Base-by-base conservation (phyloP, 257 asterid genomes). In the Lycium barbarum region DNA sequence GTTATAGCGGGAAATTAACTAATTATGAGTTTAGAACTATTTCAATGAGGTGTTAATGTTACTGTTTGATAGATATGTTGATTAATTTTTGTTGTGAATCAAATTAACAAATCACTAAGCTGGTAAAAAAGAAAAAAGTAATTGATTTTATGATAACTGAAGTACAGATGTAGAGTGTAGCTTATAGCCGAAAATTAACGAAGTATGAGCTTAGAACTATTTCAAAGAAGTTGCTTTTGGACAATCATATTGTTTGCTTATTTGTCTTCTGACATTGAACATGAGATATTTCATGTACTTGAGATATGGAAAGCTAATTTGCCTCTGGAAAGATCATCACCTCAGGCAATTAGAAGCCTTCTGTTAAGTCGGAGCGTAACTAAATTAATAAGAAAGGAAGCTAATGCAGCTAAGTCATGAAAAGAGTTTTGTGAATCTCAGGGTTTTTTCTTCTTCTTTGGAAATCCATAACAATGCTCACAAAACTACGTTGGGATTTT, bases 271-370 rank as follows among this genome's bases (percentile, higher is more conserved):
- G 74, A 35, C 9, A 67, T 35, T 33, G 74, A 35, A 67, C 49
- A 13, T 74, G 22, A 49, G 43, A 74, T 74, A 49, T 49, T 74
- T 74, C 20, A 49, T 49, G 81, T 78, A 53, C 82, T 78, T 53
- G 47, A 78, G 35, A 26, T 78, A 26, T 78, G 58, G 80, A 18
- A 70, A n/a, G 17, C 55, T 38, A 70, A 1, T 0, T 38, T 40
- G 15, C 55, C 15, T 49, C 43, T 49, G 43, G 62, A 78, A 26
- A 26, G 22, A 76, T 51, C 63, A 26, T 78, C 82, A 26, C 2
- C 82, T 53, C 49, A 15, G 65, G 47, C 53, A 8, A 78, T 78
- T 78, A 45, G 65, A 74, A 33, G 82, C 66, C 65, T 78, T 72
- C 14, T 78, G 2, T 53, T 53, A 78, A 53, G 22, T 20, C 49